Evolutionary conservation across 1,284 basidiomycete species (phyloP).

Genomic region (Bondarzewia mesenterica): DNA sequence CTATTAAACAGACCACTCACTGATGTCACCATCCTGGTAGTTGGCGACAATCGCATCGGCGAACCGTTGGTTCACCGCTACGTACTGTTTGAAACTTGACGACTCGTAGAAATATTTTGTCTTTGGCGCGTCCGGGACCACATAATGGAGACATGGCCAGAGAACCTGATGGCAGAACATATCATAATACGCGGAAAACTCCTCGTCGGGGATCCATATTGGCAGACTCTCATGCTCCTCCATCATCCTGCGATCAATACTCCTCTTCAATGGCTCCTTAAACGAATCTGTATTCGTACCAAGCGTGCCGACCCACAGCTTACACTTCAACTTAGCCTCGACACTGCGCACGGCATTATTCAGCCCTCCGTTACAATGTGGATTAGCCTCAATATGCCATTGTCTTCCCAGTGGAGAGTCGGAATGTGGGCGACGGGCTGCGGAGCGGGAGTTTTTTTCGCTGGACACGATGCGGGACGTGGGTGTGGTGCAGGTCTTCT

Average conservation of each 20-base stretch:
- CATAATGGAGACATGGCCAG: slow-evolving; percentile 86
- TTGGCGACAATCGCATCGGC: slow-evolving; percentile 69
- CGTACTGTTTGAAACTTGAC: slow-evolving; percentile 70
- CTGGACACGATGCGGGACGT: slow-evolving; percentile 32
- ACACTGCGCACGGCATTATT: slow-evolving; percentile 73
- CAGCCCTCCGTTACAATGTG: slow-evolving; percentile 72
- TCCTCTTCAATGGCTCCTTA: slow-evolving; percentile 42
- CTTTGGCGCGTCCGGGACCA: slow-evolving; percentile 78
- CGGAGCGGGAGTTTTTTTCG: slow-evolving; percentile 26
- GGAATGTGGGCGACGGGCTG: slow-evolving; percentile 11
- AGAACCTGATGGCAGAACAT: slow-evolving; percentile 86
- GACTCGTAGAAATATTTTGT: slow-evolving; percentile 78
- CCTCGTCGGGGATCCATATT: slow-evolving; percentile 76
- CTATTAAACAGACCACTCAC: slow-evolving; percentile 24
- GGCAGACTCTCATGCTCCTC: slow-evolving; percentile 52
- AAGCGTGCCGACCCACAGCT: slow-evolving; percentile 78
- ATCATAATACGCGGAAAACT: slow-evolving; percentile 75
- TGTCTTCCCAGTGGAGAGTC: slow-evolving; percentile 17
- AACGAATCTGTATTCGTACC: slow-evolving; percentile 62
- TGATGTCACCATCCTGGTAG: slow-evolving; percentile 78
- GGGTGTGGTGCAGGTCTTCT: slow-evolving; percentile 9
- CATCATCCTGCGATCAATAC: slow-evolving; percentile 55
- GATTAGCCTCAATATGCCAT: slow-evolving; percentile 59
- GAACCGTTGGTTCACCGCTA: slow-evolving; percentile 77
- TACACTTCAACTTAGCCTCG: slow-evolving; percentile 39